Evolutionary conservation across 768 basidiomycete genomes (phyloP).

Genomic region (Tremella mesenterica): DNA sequence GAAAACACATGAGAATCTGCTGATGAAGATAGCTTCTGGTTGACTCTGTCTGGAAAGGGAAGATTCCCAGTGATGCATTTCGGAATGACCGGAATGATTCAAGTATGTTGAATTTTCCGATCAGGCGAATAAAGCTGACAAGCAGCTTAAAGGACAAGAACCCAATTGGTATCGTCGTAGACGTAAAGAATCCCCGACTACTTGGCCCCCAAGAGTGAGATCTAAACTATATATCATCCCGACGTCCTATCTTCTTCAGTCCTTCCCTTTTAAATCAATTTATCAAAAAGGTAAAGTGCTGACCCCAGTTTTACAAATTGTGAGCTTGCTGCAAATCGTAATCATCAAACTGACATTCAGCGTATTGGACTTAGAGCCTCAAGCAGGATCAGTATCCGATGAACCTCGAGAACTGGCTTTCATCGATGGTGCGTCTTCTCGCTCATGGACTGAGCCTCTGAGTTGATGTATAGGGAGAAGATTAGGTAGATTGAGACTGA

Average conservation of each 20-base stretch:
- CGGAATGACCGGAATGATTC: conserved; percentile 79
- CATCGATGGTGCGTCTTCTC: conserved; percentile 48
- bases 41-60: conserved; percentile 57
- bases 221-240: not conserved
- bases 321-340: conserved; percentile 5
- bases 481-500: conserved; percentile 61
- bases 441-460: not conserved
- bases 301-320: conserved; percentile 36
- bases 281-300: not conserved
- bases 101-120: conserved; percentile 46
- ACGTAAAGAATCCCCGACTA: conserved; percentile 23
- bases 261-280: no score
- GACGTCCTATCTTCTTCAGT: not conserved
- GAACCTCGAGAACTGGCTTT: conserved; percentile 56
- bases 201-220: conserved; percentile 42
- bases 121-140: not conserved
- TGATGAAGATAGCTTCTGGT: conserved; percentile 47
- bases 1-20: not conserved
- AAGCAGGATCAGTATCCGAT: conserved; percentile 41
- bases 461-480: conserved; percentile 50
- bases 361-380: conserved; percentile 54
- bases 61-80: conserved; percentile 65
- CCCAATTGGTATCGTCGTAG: conserved; percentile 42
- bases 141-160: conserved; percentile 39
- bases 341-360: conserved; percentile 13